Evolutionary conservation across 2,329 filamentous ascomycete genomes (phyloP), one percentile per base, ranked within the genome.

Genomic region (Truncatella angustata): DNA sequence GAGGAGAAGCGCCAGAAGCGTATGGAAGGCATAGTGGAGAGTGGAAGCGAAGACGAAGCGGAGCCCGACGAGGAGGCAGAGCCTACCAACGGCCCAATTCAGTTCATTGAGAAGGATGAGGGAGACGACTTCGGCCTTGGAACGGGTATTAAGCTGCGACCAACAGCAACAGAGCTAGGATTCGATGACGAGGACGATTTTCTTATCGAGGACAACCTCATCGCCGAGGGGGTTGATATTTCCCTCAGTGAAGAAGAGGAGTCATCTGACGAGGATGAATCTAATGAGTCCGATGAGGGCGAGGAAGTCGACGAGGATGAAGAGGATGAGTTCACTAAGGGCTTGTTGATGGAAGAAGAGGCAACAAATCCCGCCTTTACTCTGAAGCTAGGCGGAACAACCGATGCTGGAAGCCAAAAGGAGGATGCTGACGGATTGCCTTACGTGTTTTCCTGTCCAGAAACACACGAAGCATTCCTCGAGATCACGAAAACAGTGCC

Each of bases 101-200:
- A 57, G 42, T 65, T 69, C 40, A 62, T 63, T 0, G 67, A 70
- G 20, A 70, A 75, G 4, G 78, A 76, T 12, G 75, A 81, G 12
- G 71, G 74, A 1, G 80, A 84, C 28, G 77, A 80, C 51, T 88
- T 82, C 65, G 80, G 81, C 3, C 72, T 87, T 14, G 84, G 84
- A 30, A 66, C 70, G 45, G 84, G 84, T 39, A 82, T 86, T 57
- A 81, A 75, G 61, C 72, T 74, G 49, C 75, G 77, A 21, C 77
- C 76, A 28, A 84, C 82, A 6, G 80, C 79, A 3, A 76, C 80
- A 10, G 80, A 87, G 53, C 69, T 91, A 16, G 89, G 85, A 5
- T 86, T 96, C 30, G 91, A 96, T 58, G 93, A 97, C 60, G 93
- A 97, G 66, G 93, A 97, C 61, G 91, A 97, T 61, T 97, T 97